These are phyloP conservation scores for Escovopsis sp. DNA, from an alignment of 2,329 filamentous ascomycete genomes.

Conservation along the genomic window DNA sequence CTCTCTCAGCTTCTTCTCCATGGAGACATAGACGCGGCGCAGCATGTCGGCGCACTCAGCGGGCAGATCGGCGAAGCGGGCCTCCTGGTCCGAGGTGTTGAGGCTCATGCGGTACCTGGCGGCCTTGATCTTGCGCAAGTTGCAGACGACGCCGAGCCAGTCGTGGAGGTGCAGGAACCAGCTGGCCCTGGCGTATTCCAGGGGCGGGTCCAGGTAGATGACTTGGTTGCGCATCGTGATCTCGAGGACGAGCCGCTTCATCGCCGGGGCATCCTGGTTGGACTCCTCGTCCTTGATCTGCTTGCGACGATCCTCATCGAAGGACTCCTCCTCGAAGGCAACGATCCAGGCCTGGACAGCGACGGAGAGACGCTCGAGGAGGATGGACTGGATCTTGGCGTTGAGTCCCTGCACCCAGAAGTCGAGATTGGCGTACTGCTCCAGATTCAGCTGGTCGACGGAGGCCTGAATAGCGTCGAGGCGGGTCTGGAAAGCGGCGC, in stretches of 20 bases:
- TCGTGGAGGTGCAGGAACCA: constrained; percentile 89
- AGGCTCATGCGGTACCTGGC: constrained; percentile 86
- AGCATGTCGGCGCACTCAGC: constrained; percentile 68
- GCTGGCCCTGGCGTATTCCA: constrained; percentile 79
- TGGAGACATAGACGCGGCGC: constrained; percentile 61
- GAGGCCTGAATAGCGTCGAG: constrained; percentile 78
- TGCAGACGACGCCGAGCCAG: constrained; percentile 87
- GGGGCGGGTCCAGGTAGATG: constrained; percentile 86
- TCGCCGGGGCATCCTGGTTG: constrained; percentile 41
- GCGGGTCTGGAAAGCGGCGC: constrained; percentile 61
- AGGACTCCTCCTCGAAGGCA: constrained; percentile 54
- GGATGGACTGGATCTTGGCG: constrained; percentile 61
- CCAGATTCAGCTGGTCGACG: constrained; percentile 90
- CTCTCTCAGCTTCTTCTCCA: constrained; percentile 68
- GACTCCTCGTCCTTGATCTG: constrained; percentile 28
- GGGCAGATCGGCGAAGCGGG: constrained; percentile 71
- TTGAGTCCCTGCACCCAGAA: constrained; percentile 88
- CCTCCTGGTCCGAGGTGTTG: constrained; percentile 46
- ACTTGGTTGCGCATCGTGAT: constrained; percentile 97
- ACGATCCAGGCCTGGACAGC: constrained; percentile 80
- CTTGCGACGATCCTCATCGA: constrained; percentile 38
- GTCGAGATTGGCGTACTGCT: constrained; percentile 85
- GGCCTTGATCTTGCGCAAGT: constrained; percentile 85
- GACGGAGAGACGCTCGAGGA: constrained; percentile 68
- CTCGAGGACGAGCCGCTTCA: constrained; percentile 69